Percentiles rank a stretch among this genome's conserved stretches.
Evolutionary conservation across 768 basidiomycete genomes (phyloP).

Genomic region (Tricholoma sp.): DNA sequence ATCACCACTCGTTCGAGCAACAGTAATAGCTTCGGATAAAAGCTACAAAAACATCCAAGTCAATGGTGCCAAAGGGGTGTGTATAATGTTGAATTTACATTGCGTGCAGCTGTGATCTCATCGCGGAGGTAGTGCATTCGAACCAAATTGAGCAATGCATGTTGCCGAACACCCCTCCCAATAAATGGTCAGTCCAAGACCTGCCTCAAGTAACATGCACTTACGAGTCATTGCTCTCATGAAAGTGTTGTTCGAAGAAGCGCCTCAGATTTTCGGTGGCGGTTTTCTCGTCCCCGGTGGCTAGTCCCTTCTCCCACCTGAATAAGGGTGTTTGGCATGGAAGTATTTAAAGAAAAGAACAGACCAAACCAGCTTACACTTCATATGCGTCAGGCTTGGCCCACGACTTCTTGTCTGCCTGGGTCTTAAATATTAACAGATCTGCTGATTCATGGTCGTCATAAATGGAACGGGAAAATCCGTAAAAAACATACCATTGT

Average conservation of each 20-base stretch:
- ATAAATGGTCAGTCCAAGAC: background rate
- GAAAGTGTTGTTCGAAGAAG: constrained; percentile 85
- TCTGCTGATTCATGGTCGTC: constrained; percentile 28
- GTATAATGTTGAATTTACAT: constrained; percentile 34
- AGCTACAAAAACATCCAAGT: constrained; percentile 36
- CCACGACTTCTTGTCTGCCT: constrained; percentile 60
- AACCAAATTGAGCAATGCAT: constrained; percentile 72
- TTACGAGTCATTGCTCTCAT: constrained; percentile 75
- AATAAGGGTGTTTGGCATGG: background rate
- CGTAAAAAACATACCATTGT: constrained; percentile 29
- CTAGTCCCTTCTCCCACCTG: constrained; percentile 66
- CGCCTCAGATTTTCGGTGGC: constrained; percentile 68
- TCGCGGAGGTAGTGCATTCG: constrained; percentile 70
- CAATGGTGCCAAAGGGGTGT: background rate
- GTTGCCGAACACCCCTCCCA: constrained; percentile 68
- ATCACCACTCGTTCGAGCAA: constrained; percentile 71
- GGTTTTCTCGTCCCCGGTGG: constrained; percentile 61
- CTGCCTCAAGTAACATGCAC: constrained; percentile 20
- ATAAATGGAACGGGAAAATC: background rate
- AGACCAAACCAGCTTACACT: constrained; percentile 36
- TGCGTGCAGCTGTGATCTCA: constrained; percentile 63
- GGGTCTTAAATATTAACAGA: constrained; percentile 54
- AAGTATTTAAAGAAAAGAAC: background rate
- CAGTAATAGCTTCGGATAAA: constrained; percentile 69
- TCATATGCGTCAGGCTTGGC: constrained; percentile 58